Evolutionary conservation across 495 filamentous ascomycete genomes (phyloP).

Genomic region (Platismatia glauca): DNA sequence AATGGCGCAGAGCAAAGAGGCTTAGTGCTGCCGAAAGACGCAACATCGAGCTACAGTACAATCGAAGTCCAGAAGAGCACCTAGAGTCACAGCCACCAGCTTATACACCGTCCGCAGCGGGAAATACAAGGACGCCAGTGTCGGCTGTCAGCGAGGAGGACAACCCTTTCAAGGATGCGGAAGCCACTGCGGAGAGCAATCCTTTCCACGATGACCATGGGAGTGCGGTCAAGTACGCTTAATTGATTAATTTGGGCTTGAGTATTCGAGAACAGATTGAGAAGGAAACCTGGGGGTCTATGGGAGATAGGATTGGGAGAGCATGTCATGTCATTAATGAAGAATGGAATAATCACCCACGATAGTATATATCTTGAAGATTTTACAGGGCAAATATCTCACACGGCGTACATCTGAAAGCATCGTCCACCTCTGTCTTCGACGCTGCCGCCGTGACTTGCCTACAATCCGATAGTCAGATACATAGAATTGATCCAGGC

Average conservation of each 20-base stretch:
- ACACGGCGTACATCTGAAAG: not conserved
- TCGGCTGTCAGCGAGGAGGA: constrained; percentile 5
- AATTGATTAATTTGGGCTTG: not conserved
- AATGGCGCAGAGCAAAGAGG: constrained; percentile 13
- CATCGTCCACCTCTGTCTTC: not conserved
- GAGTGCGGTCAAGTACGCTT: constrained; percentile 19
- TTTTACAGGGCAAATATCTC: not conserved
- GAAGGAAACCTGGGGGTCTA: constrained; percentile 2
- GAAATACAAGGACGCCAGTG: not conserved
- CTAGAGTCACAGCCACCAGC: constrained; percentile 19
- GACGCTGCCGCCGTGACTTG: not conserved
- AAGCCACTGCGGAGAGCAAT: constrained; percentile 4
- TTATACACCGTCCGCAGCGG: constrained; percentile 19
- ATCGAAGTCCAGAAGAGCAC: constrained; percentile 22
- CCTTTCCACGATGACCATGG: constrained; percentile 5
- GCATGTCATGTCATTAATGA: not conserved
- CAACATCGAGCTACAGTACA: constrained; percentile 23
- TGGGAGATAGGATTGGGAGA: not conserved
- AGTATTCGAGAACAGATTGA: not conserved
- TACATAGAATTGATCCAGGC: not conserved
- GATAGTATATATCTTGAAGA: not conserved
- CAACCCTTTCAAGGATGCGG: constrained; percentile 14
- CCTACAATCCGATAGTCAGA: not conserved
- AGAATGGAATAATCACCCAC: not conserved
- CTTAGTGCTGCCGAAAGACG: constrained; percentile 5